Evolutionary conservation across 1,284 basidiomycete species (phyloP), one percentile per base, ranked within the genome.

Genomic region (Mycosarcoma maydis): DNA sequence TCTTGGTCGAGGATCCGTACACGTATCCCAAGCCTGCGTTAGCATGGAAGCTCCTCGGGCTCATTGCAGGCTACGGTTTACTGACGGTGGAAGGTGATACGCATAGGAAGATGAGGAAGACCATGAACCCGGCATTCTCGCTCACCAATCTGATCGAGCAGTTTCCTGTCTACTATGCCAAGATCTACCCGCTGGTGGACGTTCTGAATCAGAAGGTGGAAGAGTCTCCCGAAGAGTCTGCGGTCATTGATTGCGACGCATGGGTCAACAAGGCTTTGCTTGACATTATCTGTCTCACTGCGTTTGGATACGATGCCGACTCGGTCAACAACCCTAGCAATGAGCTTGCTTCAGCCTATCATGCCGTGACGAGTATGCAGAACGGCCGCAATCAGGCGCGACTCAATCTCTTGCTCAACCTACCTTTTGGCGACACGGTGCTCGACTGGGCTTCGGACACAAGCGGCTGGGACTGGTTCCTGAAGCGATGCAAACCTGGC

Each of bases 211-310:
- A 62, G 6, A 50, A 72, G 39, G 54, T 75, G 16, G 64, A 65
- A 0, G 49, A 59, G 11, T 68, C 61, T 17, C 34, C 55, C 5
- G 36, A 65, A 2, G 69, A 61, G 16, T 49, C 53, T 32, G 54
- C 60, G 4, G 57, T 72, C 16, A 57, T 80, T 53, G 75, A 82
- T 30, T 58, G 80, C 3, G 52, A 66, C 26, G 44, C 37, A 4
- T 76, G 65, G 64, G 55, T 76, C 22, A 70, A 64, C 44, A 56
- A 65, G n/a, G 54, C 72, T 11, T 61, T 81, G 4, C 73, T 82
- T 17, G 80, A 82, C 54, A 80, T 80, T 47, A 80, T 81, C 48
- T 75, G 78, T 41, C 44, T 70, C 6, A 58, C 72, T 42, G 75
- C 73, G 4, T 74, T 74, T 32, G 75, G 70, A 11, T 76, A 73